These are phyloP conservation scores for Spatholobus suberectus DNA, from an alignment of 306 rosid genomes.

Conservation along the genomic window DNA sequence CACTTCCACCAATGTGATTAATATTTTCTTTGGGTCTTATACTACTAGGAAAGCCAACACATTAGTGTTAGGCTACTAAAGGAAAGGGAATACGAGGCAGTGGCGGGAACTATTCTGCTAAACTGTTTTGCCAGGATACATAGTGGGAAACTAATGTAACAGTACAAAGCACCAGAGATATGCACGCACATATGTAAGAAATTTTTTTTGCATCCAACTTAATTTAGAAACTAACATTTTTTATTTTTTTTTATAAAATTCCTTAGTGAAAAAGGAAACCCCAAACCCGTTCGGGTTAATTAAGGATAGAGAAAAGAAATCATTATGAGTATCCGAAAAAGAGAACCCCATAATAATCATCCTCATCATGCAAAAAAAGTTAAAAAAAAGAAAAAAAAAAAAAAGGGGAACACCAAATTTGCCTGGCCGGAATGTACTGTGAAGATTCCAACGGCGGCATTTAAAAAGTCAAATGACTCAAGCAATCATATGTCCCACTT, in stretches of 20 bases:
- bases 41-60: too few relatives aligned
- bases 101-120: too few relatives aligned
- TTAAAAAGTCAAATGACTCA: conserved; percentile 31
- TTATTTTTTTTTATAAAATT: too few relatives aligned
- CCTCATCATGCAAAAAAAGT: neutral
- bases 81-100: neutral
- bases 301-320: neutral
- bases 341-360: neutral
- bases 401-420: neutral
- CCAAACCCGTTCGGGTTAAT: neutral
- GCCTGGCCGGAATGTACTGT: neutral
- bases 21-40: too few relatives aligned
- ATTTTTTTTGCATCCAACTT: neutral
- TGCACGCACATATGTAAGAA: too few relatives aligned
- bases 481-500: neutral
- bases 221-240: neutral
- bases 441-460: conserved; percentile 39
- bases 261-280: too few relatives aligned
- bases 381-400: neutral
- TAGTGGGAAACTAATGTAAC: neutral
- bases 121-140: too few relatives aligned
- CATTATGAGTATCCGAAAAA: neutral
- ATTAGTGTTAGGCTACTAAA: neutral
- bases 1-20: neutral
- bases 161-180: neutral